Evolutionary conservation across 495 filamentous ascomycete genomes (phyloP).

Genomic region (Tuber brumale): DNA sequence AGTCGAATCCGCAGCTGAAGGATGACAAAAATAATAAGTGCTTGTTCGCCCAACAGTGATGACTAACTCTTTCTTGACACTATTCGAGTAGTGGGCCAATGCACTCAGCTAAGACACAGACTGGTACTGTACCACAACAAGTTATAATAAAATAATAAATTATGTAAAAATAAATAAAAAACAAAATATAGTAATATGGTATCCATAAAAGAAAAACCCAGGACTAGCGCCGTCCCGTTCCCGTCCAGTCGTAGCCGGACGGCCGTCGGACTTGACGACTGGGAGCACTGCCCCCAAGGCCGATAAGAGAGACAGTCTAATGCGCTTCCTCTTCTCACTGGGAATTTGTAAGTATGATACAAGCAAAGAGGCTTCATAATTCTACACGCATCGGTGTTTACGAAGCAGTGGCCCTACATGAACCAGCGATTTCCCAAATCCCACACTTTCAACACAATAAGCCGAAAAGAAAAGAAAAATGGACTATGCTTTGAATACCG

Average conservation of each 20-base stretch:
- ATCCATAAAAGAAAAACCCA: too few species aligned
- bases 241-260: too few species aligned
- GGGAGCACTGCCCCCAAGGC: background rate
- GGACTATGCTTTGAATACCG: background rate
- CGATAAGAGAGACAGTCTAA: background rate
- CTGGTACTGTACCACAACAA: too few species aligned
- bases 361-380: background rate
- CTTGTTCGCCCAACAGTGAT: background rate
- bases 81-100: too few species aligned
- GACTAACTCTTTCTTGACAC: background rate
- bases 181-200: too few species aligned
- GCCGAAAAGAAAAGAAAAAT: background rate
- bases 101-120: too few species aligned
- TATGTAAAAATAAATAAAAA: too few species aligned
- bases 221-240: too few species aligned
- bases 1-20: background rate
- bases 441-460: background rate
- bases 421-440: background rate
- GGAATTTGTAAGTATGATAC: background rate
- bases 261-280: too few species aligned
- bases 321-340: background rate
- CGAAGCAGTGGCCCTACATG: background rate
- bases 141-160: too few species aligned
- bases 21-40: background rate
- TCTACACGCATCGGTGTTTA: background rate